Percentiles rank a stretch among this genome's conserved stretches.
These are phyloP conservation scores for Gautieria morchelliformis DNA, from an alignment of 768 basidiomycete genomes.

Conservation along the genomic window DNA sequence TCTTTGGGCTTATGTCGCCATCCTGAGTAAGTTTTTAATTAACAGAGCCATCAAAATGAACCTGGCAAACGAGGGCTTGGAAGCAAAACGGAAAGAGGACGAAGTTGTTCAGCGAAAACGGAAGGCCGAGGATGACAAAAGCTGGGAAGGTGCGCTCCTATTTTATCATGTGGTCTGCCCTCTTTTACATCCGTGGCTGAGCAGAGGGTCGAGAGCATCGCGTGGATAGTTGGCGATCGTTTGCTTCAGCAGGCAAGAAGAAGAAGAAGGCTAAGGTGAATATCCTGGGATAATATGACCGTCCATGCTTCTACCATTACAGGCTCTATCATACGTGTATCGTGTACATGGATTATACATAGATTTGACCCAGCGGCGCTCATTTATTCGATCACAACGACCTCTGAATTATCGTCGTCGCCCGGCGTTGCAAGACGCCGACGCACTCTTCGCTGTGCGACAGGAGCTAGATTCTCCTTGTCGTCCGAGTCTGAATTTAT, in stretches of 20 bases:
- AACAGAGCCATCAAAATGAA: conserved; percentile 80
- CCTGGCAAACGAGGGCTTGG: conserved; percentile 82
- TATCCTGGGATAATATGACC: conserved; percentile 47
- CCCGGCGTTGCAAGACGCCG: conserved; percentile 23
- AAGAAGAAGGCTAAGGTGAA: conserved; percentile 72
- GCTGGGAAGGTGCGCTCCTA: conserved; percentile 69
- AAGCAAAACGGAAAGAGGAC: conserved; percentile 89
- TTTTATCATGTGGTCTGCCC: background rate
- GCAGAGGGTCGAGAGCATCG: conserved; percentile 64
- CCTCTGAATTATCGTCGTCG: conserved; percentile 9
- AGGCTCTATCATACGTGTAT: conserved; percentile 5
- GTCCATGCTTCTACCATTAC: conserved; percentile 7
- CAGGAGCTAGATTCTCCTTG: conserved; percentile 50
- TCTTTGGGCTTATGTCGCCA: background rate
- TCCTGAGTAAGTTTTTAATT: background rate
- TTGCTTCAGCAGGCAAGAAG: conserved; percentile 47
- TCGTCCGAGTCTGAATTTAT: conserved; percentile 45
- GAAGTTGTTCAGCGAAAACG: conserved; percentile 69
- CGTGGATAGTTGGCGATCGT: conserved; percentile 77
- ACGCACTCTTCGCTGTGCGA: conserved; percentile 41
- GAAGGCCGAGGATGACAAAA: conserved; percentile 80
- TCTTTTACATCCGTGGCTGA: background rate
- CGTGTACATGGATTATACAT: background rate
- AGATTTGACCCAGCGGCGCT: conserved; percentile 36
- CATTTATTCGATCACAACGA: conserved; percentile 14